A percentile compares a stretch with the other conserved stretches of the same genome.
Conservation (phyloP, 768 basidiomycete species). For the Albatrellus ellisii region DNA sequence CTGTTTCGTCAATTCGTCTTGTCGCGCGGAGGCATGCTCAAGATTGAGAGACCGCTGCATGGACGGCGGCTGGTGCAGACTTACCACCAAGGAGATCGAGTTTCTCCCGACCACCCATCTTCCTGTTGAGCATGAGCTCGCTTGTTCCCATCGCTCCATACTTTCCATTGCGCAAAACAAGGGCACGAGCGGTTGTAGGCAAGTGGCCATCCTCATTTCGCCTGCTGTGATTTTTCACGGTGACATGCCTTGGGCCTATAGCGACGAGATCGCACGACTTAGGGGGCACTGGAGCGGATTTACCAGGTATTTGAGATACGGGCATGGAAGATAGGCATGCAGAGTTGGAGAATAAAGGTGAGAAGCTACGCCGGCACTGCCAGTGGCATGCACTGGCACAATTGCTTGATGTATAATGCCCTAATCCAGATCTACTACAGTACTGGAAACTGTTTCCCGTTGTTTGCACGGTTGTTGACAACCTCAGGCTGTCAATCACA, state of each 20-base stretch:
- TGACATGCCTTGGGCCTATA: constrained; percentile 41
- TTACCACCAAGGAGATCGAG: constrained; percentile 67
- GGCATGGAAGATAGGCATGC: no score
- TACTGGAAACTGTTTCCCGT: no score
- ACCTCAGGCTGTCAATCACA: no score
- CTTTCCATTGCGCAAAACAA: constrained; percentile 65
- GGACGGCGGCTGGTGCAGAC: constrained; percentile 13
- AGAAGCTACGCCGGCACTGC: no score
- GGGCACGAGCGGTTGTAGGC: constrained; percentile 59
- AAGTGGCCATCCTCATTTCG: constrained; percentile 37
- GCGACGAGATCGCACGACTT: constrained; percentile 37
- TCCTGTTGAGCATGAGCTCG: constrained; percentile 43
- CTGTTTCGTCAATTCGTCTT: constrained; percentile 56
- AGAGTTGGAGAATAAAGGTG: no score
- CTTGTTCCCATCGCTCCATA: constrained; percentile 60
- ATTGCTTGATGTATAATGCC: no score
- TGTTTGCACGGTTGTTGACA: no score
- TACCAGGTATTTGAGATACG: constrained; percentile 15
- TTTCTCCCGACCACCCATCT: constrained; percentile 66
- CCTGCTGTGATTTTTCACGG: constrained; percentile 20
- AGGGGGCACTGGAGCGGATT: constrained; percentile 3
- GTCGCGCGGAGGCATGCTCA: not conserved
- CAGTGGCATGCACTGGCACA: no score
- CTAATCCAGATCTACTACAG: no score
- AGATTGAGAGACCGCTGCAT: constrained; percentile 3